Percentiles rank a stretch among this genome's conserved stretches.
phyloP scores from a whole-genome alignment of 2,329 filamentous ascomycete genomes.

The Diaporthe nobilis region DNA sequence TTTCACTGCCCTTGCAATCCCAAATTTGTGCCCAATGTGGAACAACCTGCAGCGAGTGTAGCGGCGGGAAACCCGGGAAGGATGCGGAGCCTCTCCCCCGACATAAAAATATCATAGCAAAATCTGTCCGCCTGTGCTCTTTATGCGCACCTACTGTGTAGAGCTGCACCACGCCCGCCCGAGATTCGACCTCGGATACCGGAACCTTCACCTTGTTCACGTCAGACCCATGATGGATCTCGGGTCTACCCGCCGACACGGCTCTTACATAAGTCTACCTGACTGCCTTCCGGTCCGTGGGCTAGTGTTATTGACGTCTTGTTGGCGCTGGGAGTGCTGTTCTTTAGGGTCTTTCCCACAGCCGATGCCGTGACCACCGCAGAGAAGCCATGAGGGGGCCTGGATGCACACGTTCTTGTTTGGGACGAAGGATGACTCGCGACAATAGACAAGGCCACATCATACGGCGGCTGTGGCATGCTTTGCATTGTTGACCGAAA shows the following conservation, averaged over 20 bases:
- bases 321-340: not conserved
- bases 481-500: not conserved
- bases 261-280: constrained; percentile 31
- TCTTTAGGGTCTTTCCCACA: not conserved
- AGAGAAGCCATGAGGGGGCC: not conserved
- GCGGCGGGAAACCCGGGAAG: constrained; percentile 30
- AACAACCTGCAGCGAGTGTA: constrained; percentile 8
- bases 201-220: constrained; percentile 31
- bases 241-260: constrained; percentile 30
- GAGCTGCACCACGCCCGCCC: constrained; percentile 10
- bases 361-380: not conserved
- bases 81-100: not conserved
- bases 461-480: not conserved
- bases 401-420: not conserved
- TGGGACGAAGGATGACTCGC: constrained; percentile 1
- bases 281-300: not conserved
- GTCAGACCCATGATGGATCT: constrained; percentile 23
- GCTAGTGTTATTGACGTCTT: not conserved
- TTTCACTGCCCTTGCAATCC: constrained; percentile 4
- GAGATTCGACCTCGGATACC: constrained; percentile 28
- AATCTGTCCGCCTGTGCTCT: constrained; percentile 16
- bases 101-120: constrained; percentile 4
- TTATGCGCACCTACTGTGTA: not conserved
- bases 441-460: not conserved
- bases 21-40: constrained; percentile 33